Evolutionary conservation across 495 filamentous ascomycete species (phyloP).

Genomic region (Tuber calosporum): DNA sequence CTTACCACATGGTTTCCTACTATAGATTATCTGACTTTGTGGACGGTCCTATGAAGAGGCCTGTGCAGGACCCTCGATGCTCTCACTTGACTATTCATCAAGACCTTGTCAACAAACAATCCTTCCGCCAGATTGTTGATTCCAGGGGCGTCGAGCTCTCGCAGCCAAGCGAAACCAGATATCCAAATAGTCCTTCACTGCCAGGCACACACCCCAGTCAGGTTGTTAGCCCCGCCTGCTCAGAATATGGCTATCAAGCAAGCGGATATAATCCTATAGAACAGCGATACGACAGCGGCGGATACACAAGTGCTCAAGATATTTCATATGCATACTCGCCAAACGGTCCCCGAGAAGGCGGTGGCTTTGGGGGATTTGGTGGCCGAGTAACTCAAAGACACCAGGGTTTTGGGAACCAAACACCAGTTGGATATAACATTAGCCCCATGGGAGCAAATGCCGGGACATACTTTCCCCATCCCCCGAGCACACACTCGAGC

Average conservation of each 20-base stretch:
- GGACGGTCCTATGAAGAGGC: slow-evolving; percentile 54
- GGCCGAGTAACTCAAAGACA: not conserved
- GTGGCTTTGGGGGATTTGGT: not conserved
- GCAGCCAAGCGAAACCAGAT: slow-evolving; percentile 29
- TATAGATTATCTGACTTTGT: slow-evolving; percentile 73
- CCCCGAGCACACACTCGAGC: not conserved
- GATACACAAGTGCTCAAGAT: not conserved
- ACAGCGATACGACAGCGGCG: not conserved
- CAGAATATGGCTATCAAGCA: not conserved
- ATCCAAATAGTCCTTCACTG: slow-evolving; percentile 23
- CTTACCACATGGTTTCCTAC: slow-evolving; percentile 81
- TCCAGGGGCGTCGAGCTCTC: slow-evolving; percentile 47
- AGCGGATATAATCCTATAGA: not conserved
- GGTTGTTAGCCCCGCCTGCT: not conserved
- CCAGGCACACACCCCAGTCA: slow-evolving; percentile 39
- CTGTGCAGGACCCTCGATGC: slow-evolving; percentile 51
- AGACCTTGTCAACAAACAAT: slow-evolving; percentile 58
- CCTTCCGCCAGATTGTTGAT: slow-evolving; percentile 63
- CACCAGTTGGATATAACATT: not conserved
- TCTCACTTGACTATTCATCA: slow-evolving; percentile 51
- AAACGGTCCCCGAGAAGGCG: not conserved
- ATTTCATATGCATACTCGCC: slow-evolving; percentile 5
- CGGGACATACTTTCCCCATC: not conserved
- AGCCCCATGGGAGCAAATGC: not conserved
- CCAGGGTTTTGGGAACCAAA: not conserved